Base-by-base conservation (phyloP, 169 alveolate genomes). In the Eimeria brunetti region DNA sequence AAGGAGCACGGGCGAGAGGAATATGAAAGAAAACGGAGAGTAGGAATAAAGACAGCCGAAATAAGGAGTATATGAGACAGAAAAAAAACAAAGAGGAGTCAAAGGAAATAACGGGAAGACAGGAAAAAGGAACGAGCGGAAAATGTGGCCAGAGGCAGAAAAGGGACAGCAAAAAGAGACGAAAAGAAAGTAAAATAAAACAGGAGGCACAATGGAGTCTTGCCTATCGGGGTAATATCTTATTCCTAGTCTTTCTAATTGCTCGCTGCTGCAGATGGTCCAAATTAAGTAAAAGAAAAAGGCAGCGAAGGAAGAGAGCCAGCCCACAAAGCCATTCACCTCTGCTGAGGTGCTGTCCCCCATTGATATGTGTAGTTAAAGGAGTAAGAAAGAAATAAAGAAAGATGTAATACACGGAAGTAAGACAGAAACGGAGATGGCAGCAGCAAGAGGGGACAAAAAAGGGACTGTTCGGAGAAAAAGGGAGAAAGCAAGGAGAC, bases 271-370 rank as follows among this genome's bases (percentile, higher is more conserved):
- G 71, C 44, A 5, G 44, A 80, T 30, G 38, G 89, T 5, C 89
- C 89, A 80, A 62, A 33, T 14, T n/a, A 33, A 49, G 33, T 80
- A 80, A 12, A 71, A 69, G 33, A 80, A 80, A 62, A 80, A 80
- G 9, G 89, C 89, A 7, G 69, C 89, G 30, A 80, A 80, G n/a
- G 89, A 80, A 30, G 89, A 7, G 46, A 80, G 36, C 89, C 89
- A 80, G 62, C 89, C 69, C 7, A 80, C 89, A 24, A 80, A 80
- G 38, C 89, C 89, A 24, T 80, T 80, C 30, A 80, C 89, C 30
- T 80, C 89, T 49, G 89, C 36, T 6, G 89, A 80, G 49, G 89
- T 80, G 33, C 69, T 20, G 41, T 80, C 89, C 27, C 89, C 89
- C 89, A 78, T 78, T 46, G 58, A 27, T 38, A 14, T 22, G 27